Percentiles rank a stretch among this genome's conserved stretches.
These are phyloP conservation scores for Eucalyptus urophylla DNA, from an alignment of 345 rosid genomes.

Conservation along the genomic window DNA sequence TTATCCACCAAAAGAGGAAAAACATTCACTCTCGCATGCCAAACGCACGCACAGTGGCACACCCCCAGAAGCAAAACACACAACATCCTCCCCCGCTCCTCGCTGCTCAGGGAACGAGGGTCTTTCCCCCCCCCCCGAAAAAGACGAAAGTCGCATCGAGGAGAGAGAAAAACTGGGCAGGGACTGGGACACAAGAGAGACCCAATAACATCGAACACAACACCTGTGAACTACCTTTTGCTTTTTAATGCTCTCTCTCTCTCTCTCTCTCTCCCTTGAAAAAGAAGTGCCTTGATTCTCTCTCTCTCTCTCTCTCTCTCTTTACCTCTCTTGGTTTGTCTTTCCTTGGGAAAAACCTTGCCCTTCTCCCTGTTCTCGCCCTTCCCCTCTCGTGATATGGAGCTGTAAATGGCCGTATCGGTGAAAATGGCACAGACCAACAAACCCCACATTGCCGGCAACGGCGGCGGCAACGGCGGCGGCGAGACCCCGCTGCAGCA, in stretches of 20 bases:
- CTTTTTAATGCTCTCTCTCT: constrained; percentile 30
- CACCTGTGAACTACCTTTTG: constrained; percentile 20
- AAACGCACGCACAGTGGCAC: not conserved
- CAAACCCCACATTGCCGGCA: constrained; percentile 16
- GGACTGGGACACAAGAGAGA: not conserved
- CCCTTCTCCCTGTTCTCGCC: not conserved
- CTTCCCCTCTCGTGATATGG: constrained; percentile 3
- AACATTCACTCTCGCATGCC: not conserved
- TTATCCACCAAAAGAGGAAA: not conserved
- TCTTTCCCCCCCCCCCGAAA: too few species aligned
- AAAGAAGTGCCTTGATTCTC: not conserved
- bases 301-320: not conserved
- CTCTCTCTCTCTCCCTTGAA: not conserved
- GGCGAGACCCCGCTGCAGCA: not conserved
- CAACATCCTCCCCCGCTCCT: not conserved
- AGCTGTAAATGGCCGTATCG: constrained; percentile 42
- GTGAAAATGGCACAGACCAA: constrained; percentile 24
- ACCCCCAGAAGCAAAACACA: not conserved
- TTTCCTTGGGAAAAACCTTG: not conserved
- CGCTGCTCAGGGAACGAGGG: not conserved
- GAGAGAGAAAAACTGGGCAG: not conserved
- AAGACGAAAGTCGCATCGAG: not conserved
- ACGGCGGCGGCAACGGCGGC: not conserved
- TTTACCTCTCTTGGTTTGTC: not conserved
- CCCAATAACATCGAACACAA: not conserved